phyloP scores from a whole-genome alignment of 306 rosid species.

The Canavalia ensiformis region DNA sequence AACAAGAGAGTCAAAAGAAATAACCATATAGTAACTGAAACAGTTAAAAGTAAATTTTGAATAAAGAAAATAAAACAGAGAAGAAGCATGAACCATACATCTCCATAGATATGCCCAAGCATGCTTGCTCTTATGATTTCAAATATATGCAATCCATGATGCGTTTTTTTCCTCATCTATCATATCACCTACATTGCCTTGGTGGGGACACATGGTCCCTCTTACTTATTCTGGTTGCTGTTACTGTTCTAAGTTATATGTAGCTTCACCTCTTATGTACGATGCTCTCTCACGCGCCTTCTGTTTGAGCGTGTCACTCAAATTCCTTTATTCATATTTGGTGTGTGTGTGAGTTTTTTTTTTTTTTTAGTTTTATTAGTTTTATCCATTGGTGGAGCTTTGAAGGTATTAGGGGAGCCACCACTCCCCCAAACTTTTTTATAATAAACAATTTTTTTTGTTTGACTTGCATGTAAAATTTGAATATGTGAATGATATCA shows the following conservation, averaged over 20 bases:
- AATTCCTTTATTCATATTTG: constrained; percentile 3
- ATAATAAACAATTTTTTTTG: too few species aligned
- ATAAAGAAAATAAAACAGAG: constrained; percentile 44
- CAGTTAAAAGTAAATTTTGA: constrained; percentile 29
- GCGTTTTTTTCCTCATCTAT: constrained; percentile 53
- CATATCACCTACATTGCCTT: constrained; percentile 61
- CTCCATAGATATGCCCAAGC: constrained; percentile 1
- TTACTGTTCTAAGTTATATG: constrained; percentile 6
- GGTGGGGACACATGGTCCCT: constrained; percentile 46
- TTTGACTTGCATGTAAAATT: too few species aligned
- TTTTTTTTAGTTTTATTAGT: background rate
- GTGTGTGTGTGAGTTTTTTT: background rate
- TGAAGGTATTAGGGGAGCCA: too few species aligned
- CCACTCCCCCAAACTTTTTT: too few species aligned
- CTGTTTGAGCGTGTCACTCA: background rate
- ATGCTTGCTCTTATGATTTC: constrained; percentile 45
- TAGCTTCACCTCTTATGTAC: constrained; percentile 39
- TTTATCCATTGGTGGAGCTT: too few species aligned
- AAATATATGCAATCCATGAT: constrained; percentile 38
- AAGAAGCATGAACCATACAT: constrained; percentile 36
- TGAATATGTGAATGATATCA: too few species aligned
- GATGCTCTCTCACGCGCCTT: constrained; percentile 24
- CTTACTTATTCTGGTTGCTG: constrained; percentile 44
- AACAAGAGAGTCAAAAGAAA: constrained; percentile 33
- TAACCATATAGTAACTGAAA: constrained; percentile 27